Conservation (phyloP, 495 filamentous ascomycete genomes). For the Penicillium arizonense region DNA sequence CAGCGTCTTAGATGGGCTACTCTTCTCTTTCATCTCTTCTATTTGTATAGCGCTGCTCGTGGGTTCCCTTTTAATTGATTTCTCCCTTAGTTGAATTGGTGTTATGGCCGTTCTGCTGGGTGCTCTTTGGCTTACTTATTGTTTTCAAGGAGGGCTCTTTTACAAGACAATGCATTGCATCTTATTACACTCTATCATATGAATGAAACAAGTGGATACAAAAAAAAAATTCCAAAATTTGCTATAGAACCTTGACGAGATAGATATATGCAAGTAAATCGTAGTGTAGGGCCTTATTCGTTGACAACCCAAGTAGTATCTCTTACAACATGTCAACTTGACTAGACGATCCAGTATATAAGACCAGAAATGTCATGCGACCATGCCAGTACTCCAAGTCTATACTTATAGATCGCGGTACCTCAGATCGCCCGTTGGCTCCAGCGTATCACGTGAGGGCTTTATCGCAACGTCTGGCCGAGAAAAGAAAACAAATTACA, state of each 20-base stretch:
- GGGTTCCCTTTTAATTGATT: conserved; percentile 13
- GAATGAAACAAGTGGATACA: conserved; percentile 5
- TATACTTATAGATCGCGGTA: conserved; percentile 1
- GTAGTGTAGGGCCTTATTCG: too few relatives aligned
- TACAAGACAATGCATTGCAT: conserved; percentile 6
- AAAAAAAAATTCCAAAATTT: neutral
- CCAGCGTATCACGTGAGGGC: conserved; percentile 29
- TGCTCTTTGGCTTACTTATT: neutral
- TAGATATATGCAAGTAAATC: too few relatives aligned
- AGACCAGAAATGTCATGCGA: too few relatives aligned
- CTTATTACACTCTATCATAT: neutral
- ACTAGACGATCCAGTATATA: too few relatives aligned
- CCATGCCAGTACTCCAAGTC: too few relatives aligned
- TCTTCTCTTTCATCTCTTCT: conserved; percentile 18
- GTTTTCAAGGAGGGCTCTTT: neutral
- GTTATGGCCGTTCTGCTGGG: conserved; percentile 18
- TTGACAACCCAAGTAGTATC: too few relatives aligned
- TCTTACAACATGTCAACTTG: too few relatives aligned
- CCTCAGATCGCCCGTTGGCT: conserved; percentile 24
- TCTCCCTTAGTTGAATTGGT: conserved; percentile 18
- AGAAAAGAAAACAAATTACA: conserved; percentile 7
- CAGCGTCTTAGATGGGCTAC: conserved; percentile 22
- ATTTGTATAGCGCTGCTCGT: conserved; percentile 27
- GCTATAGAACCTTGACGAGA: neutral
- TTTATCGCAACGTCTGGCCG: conserved; percentile 8